Evolutionary conservation across 164 flowering plant species (phyloP).

Genomic region (Sedum album): DNA sequence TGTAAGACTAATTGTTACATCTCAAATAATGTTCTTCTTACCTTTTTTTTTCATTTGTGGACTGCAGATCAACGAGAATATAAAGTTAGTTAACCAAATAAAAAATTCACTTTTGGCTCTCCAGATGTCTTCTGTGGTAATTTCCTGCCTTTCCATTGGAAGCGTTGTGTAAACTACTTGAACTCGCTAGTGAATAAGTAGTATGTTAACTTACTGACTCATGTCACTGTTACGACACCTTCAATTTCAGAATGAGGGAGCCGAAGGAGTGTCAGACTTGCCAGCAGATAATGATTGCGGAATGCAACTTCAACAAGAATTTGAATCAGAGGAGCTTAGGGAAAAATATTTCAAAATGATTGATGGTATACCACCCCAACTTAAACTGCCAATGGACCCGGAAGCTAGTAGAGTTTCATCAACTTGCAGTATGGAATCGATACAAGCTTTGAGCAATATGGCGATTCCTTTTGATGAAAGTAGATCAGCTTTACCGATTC

Average conservation of each 20-base stretch:
- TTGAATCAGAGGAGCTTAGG: conserved; percentile 17
- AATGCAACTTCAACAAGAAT: conserved; percentile 5
- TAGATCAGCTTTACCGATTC: conserved; percentile 14
- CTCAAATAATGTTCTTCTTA: not conserved
- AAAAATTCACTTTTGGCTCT: conserved; percentile 36
- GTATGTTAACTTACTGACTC: not conserved
- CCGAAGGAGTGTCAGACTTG: not conserved
- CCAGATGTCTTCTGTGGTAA: conserved; percentile 42
- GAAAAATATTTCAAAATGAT: conserved; percentile 17
- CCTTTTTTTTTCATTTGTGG: conserved; percentile 8
- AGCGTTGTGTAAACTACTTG: conserved; percentile 8
- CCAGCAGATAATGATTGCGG: not conserved
- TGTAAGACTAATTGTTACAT: conserved; percentile 1
- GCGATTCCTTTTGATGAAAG: conserved; percentile 18
- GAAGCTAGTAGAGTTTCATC: conserved; percentile 4
- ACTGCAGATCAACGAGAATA: conserved; percentile 52
- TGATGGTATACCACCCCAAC: conserved; percentile 2
- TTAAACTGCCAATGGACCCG: not conserved
- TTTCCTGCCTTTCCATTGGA: conserved; percentile 10
- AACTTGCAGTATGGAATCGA: conserved; percentile 11
- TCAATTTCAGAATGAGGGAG: not conserved
- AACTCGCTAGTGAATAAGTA: not conserved
- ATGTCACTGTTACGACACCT: not conserved
- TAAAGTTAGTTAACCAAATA: conserved; percentile 39
- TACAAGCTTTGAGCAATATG: conserved; percentile 14